These are phyloP conservation scores for Solanum chiquidenum DNA, from an alignment of 257 asterid genomes.

Conservation along the genomic window DNA sequence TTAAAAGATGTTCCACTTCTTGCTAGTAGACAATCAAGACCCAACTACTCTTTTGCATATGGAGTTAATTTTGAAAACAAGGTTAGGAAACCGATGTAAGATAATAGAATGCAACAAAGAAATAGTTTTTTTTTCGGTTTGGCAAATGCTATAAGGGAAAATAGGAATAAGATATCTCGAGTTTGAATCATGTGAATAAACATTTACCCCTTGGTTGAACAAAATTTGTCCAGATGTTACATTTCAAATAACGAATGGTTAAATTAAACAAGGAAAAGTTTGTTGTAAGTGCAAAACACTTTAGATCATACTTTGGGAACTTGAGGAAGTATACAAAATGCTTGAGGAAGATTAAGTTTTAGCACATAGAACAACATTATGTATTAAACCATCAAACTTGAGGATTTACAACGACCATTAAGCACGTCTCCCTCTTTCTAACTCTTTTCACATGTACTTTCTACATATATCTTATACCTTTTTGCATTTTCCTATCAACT, in stretches of 20 bases:
- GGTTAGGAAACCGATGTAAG: background rate
- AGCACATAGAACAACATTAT: background rate
- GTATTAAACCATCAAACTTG: background rate
- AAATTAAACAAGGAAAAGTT: background rate
- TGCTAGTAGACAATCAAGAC: background rate
- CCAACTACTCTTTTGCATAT: background rate
- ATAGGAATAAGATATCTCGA: background rate
- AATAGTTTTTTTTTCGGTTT: background rate
- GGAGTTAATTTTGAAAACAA: no score
- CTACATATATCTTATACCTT: background rate
- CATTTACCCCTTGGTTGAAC: background rate
- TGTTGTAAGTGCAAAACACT: background rate
- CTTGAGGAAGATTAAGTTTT: background rate
- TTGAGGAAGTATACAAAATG: background rate
- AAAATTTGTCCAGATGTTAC: background rate
- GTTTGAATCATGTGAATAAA: background rate
- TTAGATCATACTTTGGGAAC: background rate
- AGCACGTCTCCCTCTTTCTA: background rate
- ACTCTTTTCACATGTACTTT: background rate
- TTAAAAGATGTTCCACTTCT: background rate
- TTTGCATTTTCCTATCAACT: background rate
- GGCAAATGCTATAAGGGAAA: background rate
- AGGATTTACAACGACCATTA: background rate
- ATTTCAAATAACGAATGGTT: background rate
- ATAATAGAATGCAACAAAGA: background rate